phyloP scores from a whole-genome alignment of 192 early-diverging fungal species.

The Pilaira anomala region DNA sequence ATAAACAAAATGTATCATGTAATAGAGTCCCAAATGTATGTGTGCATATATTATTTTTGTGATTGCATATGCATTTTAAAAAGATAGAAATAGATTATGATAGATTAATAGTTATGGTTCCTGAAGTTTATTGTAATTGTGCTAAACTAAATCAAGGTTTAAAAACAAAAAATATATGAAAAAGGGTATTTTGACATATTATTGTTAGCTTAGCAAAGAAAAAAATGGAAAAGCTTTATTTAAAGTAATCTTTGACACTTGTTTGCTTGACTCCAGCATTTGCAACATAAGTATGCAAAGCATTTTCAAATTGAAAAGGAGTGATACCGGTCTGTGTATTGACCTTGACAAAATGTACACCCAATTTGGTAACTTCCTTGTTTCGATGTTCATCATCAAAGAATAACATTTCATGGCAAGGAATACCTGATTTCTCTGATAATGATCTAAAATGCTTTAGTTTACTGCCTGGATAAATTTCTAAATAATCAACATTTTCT shows the following conservation, averaged over 20 bases:
- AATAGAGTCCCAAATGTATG: too few species aligned
- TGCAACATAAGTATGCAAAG: constrained; percentile 3
- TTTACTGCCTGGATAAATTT: constrained; percentile 40
- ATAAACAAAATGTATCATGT: too few species aligned
- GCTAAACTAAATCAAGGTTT: too few species aligned
- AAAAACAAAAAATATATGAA: too few species aligned
- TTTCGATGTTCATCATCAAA: constrained; percentile 48
- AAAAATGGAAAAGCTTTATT: too few species aligned
- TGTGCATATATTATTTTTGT: too few species aligned
- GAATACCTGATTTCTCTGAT: constrained; percentile 30
- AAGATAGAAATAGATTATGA: too few species aligned
- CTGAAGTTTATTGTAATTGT: too few species aligned
- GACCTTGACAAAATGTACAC: constrained; percentile 40
- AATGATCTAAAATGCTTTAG: constrained; percentile 35
- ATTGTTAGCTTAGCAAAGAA: too few species aligned
- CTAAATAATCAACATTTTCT: constrained; percentile 28
- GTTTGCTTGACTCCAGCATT: constrained; percentile 10
- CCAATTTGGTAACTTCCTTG: constrained; percentile 34
- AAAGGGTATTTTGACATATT: too few species aligned
- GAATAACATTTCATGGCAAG: constrained; percentile 45
- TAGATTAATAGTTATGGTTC: too few species aligned
- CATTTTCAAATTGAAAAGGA: constrained; percentile 25
- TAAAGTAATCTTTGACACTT: constrained; percentile 5
- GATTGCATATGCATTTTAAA: too few species aligned
- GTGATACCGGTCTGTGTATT: constrained; percentile 34